phyloP scores from a whole-genome alignment of 2,329 filamentous ascomycete species.

The Paramyrothecium roridum region DNA sequence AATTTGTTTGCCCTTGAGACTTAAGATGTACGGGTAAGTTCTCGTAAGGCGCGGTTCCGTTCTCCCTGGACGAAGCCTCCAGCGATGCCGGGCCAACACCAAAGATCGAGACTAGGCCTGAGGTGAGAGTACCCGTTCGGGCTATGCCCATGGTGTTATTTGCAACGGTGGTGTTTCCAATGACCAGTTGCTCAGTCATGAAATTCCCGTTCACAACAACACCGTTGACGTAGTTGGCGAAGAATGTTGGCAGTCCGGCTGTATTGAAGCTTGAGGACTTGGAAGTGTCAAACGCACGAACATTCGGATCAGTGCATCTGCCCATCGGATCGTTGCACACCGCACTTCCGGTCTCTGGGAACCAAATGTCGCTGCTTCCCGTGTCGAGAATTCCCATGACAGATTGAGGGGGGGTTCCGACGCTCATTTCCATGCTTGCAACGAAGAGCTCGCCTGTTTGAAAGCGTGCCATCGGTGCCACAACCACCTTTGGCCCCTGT shows the following conservation, averaged over 20 bases:
- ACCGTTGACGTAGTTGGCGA: neutral
- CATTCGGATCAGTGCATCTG: neutral
- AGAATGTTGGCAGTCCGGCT: neutral
- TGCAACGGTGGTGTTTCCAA: neutral
- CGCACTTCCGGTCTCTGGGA: neutral
- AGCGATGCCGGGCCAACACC: neutral
- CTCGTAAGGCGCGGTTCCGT: too few species aligned
- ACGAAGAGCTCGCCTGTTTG: too few species aligned
- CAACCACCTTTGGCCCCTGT: too few species aligned
- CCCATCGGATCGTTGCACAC: neutral
- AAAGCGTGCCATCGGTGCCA: too few species aligned
- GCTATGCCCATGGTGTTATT: neutral
- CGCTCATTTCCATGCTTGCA: too few species aligned
- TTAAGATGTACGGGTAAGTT: too few species aligned
- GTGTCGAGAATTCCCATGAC: too few species aligned
- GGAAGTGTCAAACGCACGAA: neutral
- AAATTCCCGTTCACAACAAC: neutral
- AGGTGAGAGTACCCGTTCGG: neutral
- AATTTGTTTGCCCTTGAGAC: too few species aligned
- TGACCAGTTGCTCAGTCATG: neutral
- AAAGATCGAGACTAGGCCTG: neutral
- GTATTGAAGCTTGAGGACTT: neutral
- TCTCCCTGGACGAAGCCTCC: too few species aligned
- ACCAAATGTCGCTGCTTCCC: neutral
- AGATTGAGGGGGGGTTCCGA: too few species aligned